Base-by-base conservation (phyloP, 2,329 filamentous ascomycete genomes). In the Fusarium dlaminii region DNA sequence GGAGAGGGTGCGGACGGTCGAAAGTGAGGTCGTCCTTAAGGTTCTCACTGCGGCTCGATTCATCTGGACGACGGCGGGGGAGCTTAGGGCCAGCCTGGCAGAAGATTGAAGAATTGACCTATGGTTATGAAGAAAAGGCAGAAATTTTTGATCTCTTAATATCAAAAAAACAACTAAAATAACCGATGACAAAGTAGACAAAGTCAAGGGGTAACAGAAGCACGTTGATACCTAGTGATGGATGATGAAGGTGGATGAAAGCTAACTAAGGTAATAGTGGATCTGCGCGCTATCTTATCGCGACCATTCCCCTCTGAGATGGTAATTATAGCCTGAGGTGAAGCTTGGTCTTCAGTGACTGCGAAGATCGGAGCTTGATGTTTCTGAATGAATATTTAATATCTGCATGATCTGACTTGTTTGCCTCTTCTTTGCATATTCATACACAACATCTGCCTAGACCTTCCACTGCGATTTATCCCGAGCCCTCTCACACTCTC, bases 21-120 rank as follows among this genome's bases (percentile, higher is more conserved):
- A 88, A 81, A 91, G 89, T 83, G 90, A 89, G 79, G 90, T 90
- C 80, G 91, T 90, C 86, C 92, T 90, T 82, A 93, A 85, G 79
- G 89, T 90, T 86, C 90, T 89, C 74, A 91, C 84, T 77, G 90
- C 89, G 83, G 89, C 92, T 84, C 91, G 92, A 90, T 92, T 92
- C 93, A 95, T 95, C 85, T 86, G 86, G 78, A 68, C 76, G 70
- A 52, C 54, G 55, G 63, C 36, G 43, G 39, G 46, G 63, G 43
- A 60, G 54, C 68, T 77, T 54, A 54, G 64, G 58, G 67, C 63
- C 62, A 74, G 73, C 63, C 60, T 57, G 65, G 57, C 24, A 40
- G 37, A 29, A 37, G 24, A 32, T 36, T 24, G 12, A 42, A 24
- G 27, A 42, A 27, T 57, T 12, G 12, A 22, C 34, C 51, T 54